Evolutionary conservation across 257 asterid species (phyloP).

Genomic region (Nicotiana obtusifolia): DNA sequence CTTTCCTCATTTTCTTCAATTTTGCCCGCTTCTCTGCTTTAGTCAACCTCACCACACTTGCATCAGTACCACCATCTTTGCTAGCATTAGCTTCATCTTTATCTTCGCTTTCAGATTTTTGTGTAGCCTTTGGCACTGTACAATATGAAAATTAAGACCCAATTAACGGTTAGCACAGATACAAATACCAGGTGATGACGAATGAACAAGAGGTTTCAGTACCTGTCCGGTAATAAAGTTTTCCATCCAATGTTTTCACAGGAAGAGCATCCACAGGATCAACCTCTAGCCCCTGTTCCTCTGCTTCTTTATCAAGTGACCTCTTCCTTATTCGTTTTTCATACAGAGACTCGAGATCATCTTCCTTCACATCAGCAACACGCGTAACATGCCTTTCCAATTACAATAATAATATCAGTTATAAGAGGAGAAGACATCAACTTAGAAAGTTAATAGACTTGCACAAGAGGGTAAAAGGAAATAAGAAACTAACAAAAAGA

Average conservation of each 20-base stretch:
- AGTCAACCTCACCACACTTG: conserved; percentile 40
- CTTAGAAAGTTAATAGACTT: not conserved
- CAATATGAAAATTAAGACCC: conserved; percentile 4
- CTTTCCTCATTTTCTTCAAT: conserved; percentile 68
- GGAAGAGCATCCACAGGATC: conserved; percentile 96
- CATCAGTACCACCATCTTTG: conserved; percentile 26
- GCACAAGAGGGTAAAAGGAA: not conserved
- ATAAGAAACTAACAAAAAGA: not conserved
- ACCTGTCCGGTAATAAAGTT: conserved; percentile 66
- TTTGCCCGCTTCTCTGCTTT: conserved; percentile 79
- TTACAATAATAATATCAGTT: not conserved
- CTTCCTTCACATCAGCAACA: conserved; percentile 85
- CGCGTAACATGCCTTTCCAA: conserved; percentile 46
- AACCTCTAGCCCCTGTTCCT: conserved; percentile 47
- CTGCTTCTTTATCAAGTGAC: conserved; percentile 43
- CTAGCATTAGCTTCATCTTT: conserved; percentile 33
- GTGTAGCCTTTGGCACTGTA: conserved; percentile 42
- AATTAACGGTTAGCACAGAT: not conserved
- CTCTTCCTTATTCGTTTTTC: conserved; percentile 59
- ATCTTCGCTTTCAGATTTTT: conserved; percentile 37
- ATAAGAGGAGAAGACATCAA: not conserved
- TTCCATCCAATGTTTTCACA: conserved; percentile 63
- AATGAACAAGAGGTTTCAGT: not conserved
- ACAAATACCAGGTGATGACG: not conserved
- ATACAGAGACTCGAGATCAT: conserved; percentile 55